A percentile compares a stretch with the other conserved stretches of the same genome.
Evolutionary conservation across 345 rosid species (phyloP).

Genomic region (Conringia planisiliqua): DNA sequence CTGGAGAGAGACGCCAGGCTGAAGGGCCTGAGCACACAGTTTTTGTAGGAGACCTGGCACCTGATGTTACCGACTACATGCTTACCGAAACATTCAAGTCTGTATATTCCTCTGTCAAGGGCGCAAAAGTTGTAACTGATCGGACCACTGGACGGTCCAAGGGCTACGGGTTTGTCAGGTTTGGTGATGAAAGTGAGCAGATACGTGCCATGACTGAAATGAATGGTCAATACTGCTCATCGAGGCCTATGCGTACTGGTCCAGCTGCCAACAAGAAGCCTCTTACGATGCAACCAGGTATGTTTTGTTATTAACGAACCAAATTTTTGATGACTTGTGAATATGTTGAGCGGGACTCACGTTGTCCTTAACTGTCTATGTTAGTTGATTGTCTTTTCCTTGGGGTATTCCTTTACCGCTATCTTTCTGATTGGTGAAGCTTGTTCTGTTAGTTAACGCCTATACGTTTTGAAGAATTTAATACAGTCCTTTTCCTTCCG

Average conservation of each 20-base stretch:
- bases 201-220: conserved; percentile 86
- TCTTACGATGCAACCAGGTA: conserved; percentile 65
- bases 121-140: conserved; percentile 91
- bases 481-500: conserved; percentile 46
- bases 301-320: conserved; percentile 4
- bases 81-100: conserved; percentile 74
- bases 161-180: conserved; percentile 96
- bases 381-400: conserved; percentile 29
- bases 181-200: conserved; percentile 84
- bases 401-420: neutral
- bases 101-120: conserved; percentile 66
- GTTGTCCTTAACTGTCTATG: conserved; percentile 11
- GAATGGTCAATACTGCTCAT: conserved; percentile 81
- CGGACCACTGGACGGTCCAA: conserved; percentile 88
- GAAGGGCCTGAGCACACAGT: conserved; percentile 82
- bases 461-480: too few species aligned
- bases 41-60: conserved; percentile 90
- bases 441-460: conserved; percentile 33
- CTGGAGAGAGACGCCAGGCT: conserved; percentile 86
- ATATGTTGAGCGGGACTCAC: neutral
- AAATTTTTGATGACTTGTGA: neutral
- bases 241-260: conserved; percentile 93
- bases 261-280: conserved; percentile 89
- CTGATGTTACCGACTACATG: conserved; percentile 78
- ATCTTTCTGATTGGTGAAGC: conserved; percentile 7